A percentile compares a stretch with the other conserved stretches of the same genome.
These are phyloP conservation scores for Apiotrichum porosum DNA, from an alignment of 1,284 basidiomycete genomes.

Conservation along the genomic window DNA sequence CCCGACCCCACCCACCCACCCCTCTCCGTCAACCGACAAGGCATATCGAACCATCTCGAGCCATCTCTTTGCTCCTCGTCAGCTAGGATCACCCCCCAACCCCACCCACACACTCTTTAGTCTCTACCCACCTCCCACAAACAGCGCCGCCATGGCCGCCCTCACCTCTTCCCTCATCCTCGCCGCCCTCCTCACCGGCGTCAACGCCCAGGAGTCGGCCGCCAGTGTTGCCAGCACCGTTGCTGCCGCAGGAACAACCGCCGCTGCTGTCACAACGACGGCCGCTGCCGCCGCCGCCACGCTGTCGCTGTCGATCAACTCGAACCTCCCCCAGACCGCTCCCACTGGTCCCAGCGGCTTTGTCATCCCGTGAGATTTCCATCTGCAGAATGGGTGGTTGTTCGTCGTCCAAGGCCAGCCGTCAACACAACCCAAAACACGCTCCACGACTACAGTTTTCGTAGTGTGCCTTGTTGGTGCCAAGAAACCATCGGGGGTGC, in stretches of 20 bases:
- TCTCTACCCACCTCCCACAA: constrained; percentile 3
- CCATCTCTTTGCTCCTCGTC: too few relatives aligned
- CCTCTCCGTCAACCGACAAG: too few relatives aligned
- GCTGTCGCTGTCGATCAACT: constrained; percentile 13
- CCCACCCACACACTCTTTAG: neutral
- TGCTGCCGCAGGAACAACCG: constrained; percentile 1
- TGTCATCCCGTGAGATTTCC: constrained; percentile 44
- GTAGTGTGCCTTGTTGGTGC: too few relatives aligned
- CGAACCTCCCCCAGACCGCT: constrained; percentile 32
- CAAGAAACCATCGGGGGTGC: too few relatives aligned
- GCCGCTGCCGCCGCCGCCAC: constrained; percentile 4
- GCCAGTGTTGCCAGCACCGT: too few relatives aligned
- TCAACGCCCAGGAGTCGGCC: constrained; percentile 12
- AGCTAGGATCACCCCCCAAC: neutral
- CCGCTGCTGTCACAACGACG: constrained; percentile 5
- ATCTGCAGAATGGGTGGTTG: too few relatives aligned
- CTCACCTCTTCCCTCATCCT: constrained; percentile 12
- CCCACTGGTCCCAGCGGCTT: constrained; percentile 29
- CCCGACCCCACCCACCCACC: neutral
- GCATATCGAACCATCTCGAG: too few relatives aligned
- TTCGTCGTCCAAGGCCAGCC: too few relatives aligned
- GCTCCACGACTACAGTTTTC: too few relatives aligned
- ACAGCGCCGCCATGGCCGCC: constrained; percentile 14
- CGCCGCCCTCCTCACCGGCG: constrained; percentile 17
- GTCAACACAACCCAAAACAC: too few relatives aligned